These are phyloP conservation scores for Scheffersomyces ergatensis DNA, from an alignment of 805 yeast species.

Conservation along the genomic window DNA sequence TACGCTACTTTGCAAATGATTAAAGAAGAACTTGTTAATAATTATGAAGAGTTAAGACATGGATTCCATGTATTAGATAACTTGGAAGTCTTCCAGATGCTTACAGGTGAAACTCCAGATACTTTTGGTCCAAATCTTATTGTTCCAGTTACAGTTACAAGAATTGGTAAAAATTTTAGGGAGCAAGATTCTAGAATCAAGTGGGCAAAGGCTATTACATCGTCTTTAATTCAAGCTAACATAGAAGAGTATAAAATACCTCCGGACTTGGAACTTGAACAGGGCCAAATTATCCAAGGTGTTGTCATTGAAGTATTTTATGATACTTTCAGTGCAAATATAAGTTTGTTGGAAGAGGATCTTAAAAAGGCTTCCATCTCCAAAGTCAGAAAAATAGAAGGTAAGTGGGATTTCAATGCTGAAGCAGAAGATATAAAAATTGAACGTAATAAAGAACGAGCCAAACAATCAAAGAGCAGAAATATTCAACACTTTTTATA, in stretches of 20 bases:
- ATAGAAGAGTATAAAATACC: slow-evolving; percentile 45
- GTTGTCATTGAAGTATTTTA: slow-evolving; percentile 70
- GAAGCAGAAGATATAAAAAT: slow-evolving; percentile 63
- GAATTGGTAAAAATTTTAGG: slow-evolving; percentile 65
- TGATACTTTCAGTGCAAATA: slow-evolving; percentile 69
- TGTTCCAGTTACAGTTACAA: slow-evolving; percentile 70
- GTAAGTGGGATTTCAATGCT: slow-evolving; percentile 77
- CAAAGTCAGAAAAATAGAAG: slow-evolving; percentile 50
- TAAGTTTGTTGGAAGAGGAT: slow-evolving; percentile 68
- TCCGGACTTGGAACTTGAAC: slow-evolving; percentile 40
- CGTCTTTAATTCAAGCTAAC: slow-evolving; percentile 42
- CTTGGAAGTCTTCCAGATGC: slow-evolving; percentile 77
- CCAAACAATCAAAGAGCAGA: slow-evolving; percentile 66
- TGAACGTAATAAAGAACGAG: slow-evolving; percentile 61
- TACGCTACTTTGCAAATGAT: slow-evolving; percentile 80
- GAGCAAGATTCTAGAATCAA: slow-evolving; percentile 45
- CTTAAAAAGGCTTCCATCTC: slow-evolving; percentile 52
- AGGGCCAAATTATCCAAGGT: slow-evolving; percentile 86
- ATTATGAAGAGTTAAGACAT: slow-evolving; percentile 82
- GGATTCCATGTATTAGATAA: slow-evolving; percentile 63
- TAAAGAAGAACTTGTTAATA: slow-evolving; percentile 81
- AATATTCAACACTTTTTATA: slow-evolving; percentile 90
- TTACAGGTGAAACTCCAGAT: slow-evolving; percentile 81
- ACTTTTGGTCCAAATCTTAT: slow-evolving; percentile 67
- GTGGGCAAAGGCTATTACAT: slow-evolving; percentile 38